Evolutionary conservation across 345 rosid species (phyloP).

Genomic region (Citropsis articulata): DNA sequence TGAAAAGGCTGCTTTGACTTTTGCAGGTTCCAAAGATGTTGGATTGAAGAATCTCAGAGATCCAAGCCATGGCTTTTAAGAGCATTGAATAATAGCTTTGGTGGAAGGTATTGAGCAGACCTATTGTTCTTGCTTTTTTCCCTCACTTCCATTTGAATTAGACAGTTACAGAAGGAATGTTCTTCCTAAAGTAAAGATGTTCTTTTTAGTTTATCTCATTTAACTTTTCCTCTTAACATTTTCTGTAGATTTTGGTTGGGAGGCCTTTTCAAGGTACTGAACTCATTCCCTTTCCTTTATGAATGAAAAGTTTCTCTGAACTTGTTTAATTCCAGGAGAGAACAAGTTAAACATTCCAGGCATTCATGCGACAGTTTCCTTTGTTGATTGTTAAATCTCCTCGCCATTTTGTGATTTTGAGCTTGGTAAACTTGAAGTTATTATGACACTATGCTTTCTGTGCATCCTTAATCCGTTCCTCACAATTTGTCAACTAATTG

Average conservation of each 20-base stretch:
- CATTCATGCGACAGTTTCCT: neutral
- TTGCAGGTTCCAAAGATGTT: constrained; percentile 70
- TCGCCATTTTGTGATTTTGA: neutral
- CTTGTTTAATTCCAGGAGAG: constrained; percentile 2
- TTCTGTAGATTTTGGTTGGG: constrained; percentile 85
- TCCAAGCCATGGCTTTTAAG: constrained; percentile 87
- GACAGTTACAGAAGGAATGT: neutral
- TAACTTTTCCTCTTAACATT: constrained; percentile 7
- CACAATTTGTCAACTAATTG: neutral
- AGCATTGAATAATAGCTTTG: constrained; percentile 78
- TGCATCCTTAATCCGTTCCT: neutral
- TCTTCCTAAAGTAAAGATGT: neutral
- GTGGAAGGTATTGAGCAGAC: constrained; percentile 54
- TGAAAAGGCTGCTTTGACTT: constrained; percentile 8
- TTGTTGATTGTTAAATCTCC: neutral
- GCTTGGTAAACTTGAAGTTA: neutral
- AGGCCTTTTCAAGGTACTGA: constrained; percentile 78
- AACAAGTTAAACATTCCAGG: neutral
- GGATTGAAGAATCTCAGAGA: constrained; percentile 67
- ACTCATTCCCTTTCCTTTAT: neutral
- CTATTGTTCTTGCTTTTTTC: neutral
- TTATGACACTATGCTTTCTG: neutral
- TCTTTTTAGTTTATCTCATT: neutral
- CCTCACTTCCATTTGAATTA: neutral
- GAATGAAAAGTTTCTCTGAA: constrained; percentile 13